Evolutionary conservation across 1,284 basidiomycete genomes (phyloP), one percentile per base, ranked within the genome.

Genomic region (Cryptococcus sp.): DNA sequence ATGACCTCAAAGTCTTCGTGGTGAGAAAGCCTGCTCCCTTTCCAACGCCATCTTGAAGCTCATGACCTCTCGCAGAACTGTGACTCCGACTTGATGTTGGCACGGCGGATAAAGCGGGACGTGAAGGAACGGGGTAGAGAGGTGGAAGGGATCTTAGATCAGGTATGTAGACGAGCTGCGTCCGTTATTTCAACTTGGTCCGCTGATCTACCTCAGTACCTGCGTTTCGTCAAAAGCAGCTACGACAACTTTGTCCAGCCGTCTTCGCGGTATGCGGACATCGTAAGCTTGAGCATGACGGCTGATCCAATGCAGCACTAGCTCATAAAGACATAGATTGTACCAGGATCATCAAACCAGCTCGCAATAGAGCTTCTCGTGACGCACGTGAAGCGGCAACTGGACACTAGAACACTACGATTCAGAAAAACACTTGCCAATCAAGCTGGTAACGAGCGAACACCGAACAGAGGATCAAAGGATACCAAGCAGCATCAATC

Each of bases 11-110:
- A 82, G 91, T 89, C 58, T 67, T 78, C 55, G 71, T 76, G 10
- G 67, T 63, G 35, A 25, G 59, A 65, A 35, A 11, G 41, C 38
- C n/a, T 39, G n/a, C 22, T 2, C 22, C 50, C 6, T 42, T 46
- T 56, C 27, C 58, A 17, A 23, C 30, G 82, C 90, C 2, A 7
- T 4, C 2, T 90, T 89, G 62, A 87, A 90, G 16, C 19, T 19
- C 40, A 46, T 19, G 8, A 30, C n/a, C 47, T 55, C 50, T 5
- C 10, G 16, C 52, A 78, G 75, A 79, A 65, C 83, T 93, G 91
- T 55, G 95, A 98, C 73, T 89, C 93, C 3, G 95, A 99, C 75
- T 81, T 98, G 15, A 99, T 99, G 95, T 87, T 99, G 46, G 93
- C 95, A 3, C 84, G 95, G 51, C 86, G 95, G 39, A 90, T 99